Conservation (phyloP, 768 basidiomycete genomes). For the Lyophyllum shimeji region DNA sequence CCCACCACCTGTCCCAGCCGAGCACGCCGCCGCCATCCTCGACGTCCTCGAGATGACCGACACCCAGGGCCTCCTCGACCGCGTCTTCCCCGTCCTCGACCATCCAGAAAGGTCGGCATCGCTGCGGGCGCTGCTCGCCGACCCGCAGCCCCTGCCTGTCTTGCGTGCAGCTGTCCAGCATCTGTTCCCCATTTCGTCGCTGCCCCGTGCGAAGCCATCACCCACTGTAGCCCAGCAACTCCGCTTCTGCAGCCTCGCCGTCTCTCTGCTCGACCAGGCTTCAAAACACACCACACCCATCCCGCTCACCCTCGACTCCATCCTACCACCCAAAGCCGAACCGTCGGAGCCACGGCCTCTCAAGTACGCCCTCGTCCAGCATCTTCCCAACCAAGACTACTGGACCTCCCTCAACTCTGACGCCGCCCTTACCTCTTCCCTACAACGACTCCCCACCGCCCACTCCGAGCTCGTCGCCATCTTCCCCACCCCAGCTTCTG, state of each 20-base stretch:
- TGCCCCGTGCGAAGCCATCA: slow-evolving; percentile 63
- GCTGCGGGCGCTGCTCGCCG: slow-evolving; percentile 55
- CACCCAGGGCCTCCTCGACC: slow-evolving; percentile 75
- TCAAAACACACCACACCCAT: slow-evolving; percentile 47
- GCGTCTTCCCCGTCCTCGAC: slow-evolving; percentile 62
- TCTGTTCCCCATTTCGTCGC: slow-evolving; percentile 67
- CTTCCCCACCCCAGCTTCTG: slow-evolving; percentile 58
- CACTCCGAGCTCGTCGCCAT: slow-evolving; percentile 78
- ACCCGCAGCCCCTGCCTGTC: slow-evolving; percentile 52
- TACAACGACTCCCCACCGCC: slow-evolving; percentile 56
- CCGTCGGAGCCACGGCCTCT: slow-evolving; percentile 34
- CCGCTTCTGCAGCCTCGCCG: slow-evolving; percentile 73
- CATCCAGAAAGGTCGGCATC: slow-evolving; percentile 41
- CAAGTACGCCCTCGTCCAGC: slow-evolving; percentile 78
- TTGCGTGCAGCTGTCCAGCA: slow-evolving; percentile 66
- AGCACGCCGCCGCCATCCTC: slow-evolving; percentile 54
- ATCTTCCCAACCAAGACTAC: slow-evolving; percentile 73
- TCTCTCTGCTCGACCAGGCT: slow-evolving; percentile 70
- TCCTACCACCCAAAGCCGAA: slow-evolving; percentile 30
- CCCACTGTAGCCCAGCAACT: slow-evolving; percentile 67
- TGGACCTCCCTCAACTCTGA: slow-evolving; percentile 71
- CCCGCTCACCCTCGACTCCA: slow-evolving; percentile 43
- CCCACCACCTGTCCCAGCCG: slow-evolving; percentile 1
- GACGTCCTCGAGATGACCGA: slow-evolving; percentile 66
- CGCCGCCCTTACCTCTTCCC: slow-evolving; percentile 32